A percentile compares a stretch with the other conserved stretches of the same genome.
phyloP scores from a whole-genome alignment of 192 early-diverging fungal species.

The Allomyces macrogynus region DNA sequence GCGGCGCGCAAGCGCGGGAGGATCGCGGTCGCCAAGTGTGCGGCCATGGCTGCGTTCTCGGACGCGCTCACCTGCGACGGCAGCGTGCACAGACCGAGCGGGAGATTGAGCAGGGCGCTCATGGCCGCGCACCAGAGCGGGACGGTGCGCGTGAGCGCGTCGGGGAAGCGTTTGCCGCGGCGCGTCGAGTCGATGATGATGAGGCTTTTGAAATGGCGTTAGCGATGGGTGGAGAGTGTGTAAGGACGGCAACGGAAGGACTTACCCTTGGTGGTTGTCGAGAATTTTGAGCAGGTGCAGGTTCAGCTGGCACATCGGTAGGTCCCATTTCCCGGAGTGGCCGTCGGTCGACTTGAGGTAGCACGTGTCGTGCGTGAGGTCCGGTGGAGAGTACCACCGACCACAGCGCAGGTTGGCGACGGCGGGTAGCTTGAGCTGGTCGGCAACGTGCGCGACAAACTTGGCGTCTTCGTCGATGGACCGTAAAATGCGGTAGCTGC shows the following conservation, averaged over 20 bases:
- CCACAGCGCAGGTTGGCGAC: conserved; percentile 73
- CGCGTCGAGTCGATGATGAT: conserved; percentile 78
- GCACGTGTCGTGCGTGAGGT: conserved; percentile 19
- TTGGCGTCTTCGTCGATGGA: conserved; percentile 56
- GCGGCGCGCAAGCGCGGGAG: conserved; percentile 19
- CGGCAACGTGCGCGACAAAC: conserved; percentile 42
- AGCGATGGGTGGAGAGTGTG: background rate
- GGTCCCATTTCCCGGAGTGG: conserved; percentile 64
- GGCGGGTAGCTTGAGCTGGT: conserved; percentile 33
- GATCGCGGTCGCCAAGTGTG: conserved; percentile 2
- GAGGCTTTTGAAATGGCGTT: conserved; percentile 18
- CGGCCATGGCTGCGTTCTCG: conserved; percentile 48
- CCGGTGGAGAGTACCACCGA: conserved; percentile 41
- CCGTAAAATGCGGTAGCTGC: conserved; percentile 50
- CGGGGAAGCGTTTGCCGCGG: conserved; percentile 63
- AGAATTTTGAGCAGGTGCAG: conserved; percentile 44
- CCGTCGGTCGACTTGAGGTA: conserved; percentile 95
- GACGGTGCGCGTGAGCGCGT: conserved; percentile 64
- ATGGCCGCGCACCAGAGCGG: conserved; percentile 75
- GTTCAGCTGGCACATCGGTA: conserved; percentile 61
- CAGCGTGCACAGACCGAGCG: conserved; percentile 36
- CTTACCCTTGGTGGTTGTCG: conserved; percentile 30
- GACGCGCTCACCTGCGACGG: conserved; percentile 40
- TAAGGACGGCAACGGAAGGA: background rate
- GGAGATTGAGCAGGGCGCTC: conserved; percentile 32